Conservation (phyloP, 352 stramenopile genomes). For the Halophytophthora polymorphica region DNA sequence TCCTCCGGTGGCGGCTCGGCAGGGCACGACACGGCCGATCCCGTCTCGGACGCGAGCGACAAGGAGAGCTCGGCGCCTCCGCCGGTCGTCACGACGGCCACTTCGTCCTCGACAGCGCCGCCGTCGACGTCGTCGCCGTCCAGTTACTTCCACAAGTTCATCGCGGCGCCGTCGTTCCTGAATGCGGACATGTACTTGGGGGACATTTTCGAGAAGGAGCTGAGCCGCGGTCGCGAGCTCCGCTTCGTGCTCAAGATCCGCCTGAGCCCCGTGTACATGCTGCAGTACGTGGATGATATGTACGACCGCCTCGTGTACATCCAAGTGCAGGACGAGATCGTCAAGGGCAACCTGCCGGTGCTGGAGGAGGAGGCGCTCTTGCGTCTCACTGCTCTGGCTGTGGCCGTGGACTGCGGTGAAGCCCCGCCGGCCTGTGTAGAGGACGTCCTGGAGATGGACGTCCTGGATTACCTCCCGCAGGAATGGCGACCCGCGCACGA, state of each 20-base stretch:
- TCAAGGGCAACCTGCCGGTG: constrained; percentile 84
- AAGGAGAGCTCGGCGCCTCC: constrained; percentile 14
- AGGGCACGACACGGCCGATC: constrained; percentile 26
- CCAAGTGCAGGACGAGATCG: constrained; percentile 91
- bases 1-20: constrained; percentile 28
- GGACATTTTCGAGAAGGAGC: constrained; percentile 90
- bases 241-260: constrained; percentile 94
- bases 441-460: constrained; percentile 61
- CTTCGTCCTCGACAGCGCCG: constrained; percentile 24
- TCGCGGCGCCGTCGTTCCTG: constrained; percentile 76
- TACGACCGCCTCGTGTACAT: constrained; percentile 85
- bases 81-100: constrained; percentile 17
- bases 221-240: constrained; percentile 86
- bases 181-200: constrained; percentile 83
- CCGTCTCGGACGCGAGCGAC: constrained; percentile 17
- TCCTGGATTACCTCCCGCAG: constrained; percentile 85
- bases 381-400: constrained; percentile 69
- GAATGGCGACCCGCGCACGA: constrained; percentile 68
- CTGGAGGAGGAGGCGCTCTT: constrained; percentile 74
- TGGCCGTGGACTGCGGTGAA: constrained; percentile 79
- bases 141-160: constrained; percentile 79
- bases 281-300: constrained; percentile 84
- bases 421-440: constrained; percentile 48
- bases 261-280: constrained; percentile 72
- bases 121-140: constrained; percentile 32